Base-by-base conservation (phyloP, 2,329 filamentous ascomycete genomes). In the Exophiala lecanii-corni region DNA sequence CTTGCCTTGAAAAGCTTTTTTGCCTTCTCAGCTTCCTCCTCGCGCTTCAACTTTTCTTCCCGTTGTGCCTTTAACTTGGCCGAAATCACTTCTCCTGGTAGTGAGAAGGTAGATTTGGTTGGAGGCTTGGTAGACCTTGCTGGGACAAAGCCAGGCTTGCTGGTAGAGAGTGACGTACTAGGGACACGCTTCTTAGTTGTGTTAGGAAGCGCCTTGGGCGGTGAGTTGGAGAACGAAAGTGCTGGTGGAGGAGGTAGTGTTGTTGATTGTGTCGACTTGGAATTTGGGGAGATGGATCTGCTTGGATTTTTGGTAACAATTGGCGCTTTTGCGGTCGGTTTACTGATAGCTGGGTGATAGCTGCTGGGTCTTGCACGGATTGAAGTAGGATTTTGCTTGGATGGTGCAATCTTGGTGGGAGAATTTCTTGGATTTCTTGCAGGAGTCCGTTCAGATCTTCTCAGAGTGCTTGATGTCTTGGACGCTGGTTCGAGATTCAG, bases 81-180 rank as follows among this genome's bases (percentile, higher is more conserved):
- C 2, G 74, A 72, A 3, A 76, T 62, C 10, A 65, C 70, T 50
- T 76, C 73, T 12, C 74, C 74, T 1, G 74, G 73, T 0, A 78
- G 64, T 35, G 69, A 62, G 54, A 78, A 78, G 3, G 62, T 71
- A 5, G 73, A 57, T 38, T 59, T 66, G 0, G 74, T 77, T 1
- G 70, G 70, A 10, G 72, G 62, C 51, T 73, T 75, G 16, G 61
- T 62, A 1, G 73, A 76, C 52, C 73, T 77, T 66, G 71, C 6
- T 61, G 69, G 18, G 63, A 72, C 51, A 71, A 78, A 44, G 60
- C 67, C 56, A 68, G 60, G 53, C 64, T 71, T 57, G 71, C 66
- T 38, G 65, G 74, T 51, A 64, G 65, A 52, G 16, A 61, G 55
- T 9, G 51, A 42, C 15, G 45, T 47, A 23, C 48, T 55, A 46